Base-by-base conservation (phyloP, 176 grass and related monocot genomes). In the Carex parvula region DNA sequence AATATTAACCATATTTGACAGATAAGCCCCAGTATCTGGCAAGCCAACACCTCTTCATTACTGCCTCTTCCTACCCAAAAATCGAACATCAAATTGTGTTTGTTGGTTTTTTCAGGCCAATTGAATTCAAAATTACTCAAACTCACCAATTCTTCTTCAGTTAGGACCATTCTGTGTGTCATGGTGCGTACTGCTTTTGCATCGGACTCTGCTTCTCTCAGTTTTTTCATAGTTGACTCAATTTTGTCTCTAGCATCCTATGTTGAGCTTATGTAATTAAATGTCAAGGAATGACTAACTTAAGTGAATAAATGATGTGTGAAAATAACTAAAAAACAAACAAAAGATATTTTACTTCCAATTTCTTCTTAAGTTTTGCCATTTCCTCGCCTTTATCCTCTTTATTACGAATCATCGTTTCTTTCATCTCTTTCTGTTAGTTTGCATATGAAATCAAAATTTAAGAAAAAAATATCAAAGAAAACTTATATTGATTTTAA, bases 41-140 rank as follows among this genome's bases (percentile, higher is more conserved):
- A 83, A 98, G 93, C 96, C 96, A 98, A 88, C 93, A 98, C 72
- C 96, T 93, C 85, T 98, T 95, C 64, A 98, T 85, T 59, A 90
- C 91, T 86, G 94, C 91, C 80, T 95, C 96, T 87, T 98, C 91
- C 91, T 95, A 78, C 56, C 81, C 83, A 84, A 80, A 57, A 21
- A 65, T 56, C 20, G 78, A 60, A 75, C 35, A 39, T 65, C 59
- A 80, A 54, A 26, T 24, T 29, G 10, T 75, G 12, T 29, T 89
- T 67, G 83, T 6, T 11, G 52, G 81, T 56, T 84, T 37, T 32
- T 17, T 56, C 13, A 82, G 39, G 53, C 21, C 26, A 32, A 30
- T 76, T 26, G 21, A 48, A 55, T 32, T 32, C 12, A 76, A 53
- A 0, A 17, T 29, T 16, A 67, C 14, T 50, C 10, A 75, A 70